These are phyloP conservation scores for Podaxis carcinomalis DNA, from an alignment of 768 basidiomycete species.

Conservation along the genomic window DNA sequence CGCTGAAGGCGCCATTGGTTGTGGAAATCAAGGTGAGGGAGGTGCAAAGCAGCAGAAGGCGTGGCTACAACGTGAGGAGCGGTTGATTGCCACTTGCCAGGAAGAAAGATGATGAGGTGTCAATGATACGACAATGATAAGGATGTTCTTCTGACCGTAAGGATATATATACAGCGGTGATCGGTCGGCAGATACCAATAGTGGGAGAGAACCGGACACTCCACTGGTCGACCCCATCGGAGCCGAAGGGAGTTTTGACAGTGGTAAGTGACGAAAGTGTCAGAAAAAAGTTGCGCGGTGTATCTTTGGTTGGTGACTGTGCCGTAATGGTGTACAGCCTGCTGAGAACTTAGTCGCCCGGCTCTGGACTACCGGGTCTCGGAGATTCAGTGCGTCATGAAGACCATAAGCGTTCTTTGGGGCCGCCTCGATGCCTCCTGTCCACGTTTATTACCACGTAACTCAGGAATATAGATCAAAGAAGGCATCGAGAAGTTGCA, in stretches of 20 bases:
- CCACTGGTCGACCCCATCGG: neutral
- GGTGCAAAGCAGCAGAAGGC: neutral
- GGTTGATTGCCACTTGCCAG: neutral
- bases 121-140: neutral
- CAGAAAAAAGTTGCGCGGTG: neutral
- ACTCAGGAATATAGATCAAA: neutral
- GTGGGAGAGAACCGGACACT: neutral
- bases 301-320: neutral
- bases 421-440: neutral
- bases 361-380: neutral
- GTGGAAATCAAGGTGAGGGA: neutral
- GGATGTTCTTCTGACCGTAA: neutral
- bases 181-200: neutral
- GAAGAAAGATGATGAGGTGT: constrained; percentile 1
- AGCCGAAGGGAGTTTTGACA: neutral
- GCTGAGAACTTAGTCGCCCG: neutral
- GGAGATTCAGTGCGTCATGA: neutral
- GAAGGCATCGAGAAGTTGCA: neutral
- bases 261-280: neutral
- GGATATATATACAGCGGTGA: neutral
- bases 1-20: neutral
- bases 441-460: neutral
- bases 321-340: neutral
- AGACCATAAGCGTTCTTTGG: neutral
- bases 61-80: constrained; percentile 9